A percentile compares a stretch with the other conserved stretches of the same genome.
Conservation (phyloP, 2,329 filamentous ascomycete genomes). For the Trichoderma sp. region DNA sequence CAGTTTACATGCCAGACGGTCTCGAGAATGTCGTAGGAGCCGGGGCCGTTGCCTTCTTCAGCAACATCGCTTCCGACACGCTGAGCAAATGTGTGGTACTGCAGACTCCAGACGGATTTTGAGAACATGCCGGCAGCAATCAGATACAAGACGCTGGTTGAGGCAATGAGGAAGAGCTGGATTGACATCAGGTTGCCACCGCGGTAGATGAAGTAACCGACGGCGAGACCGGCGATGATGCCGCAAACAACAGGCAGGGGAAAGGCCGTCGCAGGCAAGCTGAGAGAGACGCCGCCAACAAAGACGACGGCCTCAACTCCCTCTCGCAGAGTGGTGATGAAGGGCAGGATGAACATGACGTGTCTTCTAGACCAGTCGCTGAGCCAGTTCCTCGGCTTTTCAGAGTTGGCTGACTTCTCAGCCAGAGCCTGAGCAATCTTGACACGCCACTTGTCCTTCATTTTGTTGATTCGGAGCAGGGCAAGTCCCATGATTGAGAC, state of each 20-base stretch:
- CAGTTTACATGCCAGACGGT: constrained; percentile 83
- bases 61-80: constrained; percentile 59
- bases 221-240: constrained; percentile 61
- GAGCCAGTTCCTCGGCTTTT: constrained; percentile 40
- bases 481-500: constrained; percentile 74
- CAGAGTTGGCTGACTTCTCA: constrained; percentile 49
- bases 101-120: constrained; percentile 71
- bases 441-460: constrained; percentile 76
- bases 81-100: constrained; percentile 60
- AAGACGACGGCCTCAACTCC: constrained; percentile 81
- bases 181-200: constrained; percentile 41
- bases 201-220: constrained; percentile 71
- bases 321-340: constrained; percentile 76
- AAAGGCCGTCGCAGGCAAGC: constrained; percentile 68
- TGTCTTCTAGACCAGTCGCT: constrained; percentile 69
- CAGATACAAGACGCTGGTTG: constrained; percentile 79
- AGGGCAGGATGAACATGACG: constrained; percentile 76
- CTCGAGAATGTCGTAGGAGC: constrained; percentile 75
- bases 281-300: constrained; percentile 73
- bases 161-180: constrained; percentile 76
- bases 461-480: constrained; percentile 73
- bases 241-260: constrained; percentile 72
- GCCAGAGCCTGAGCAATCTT: constrained; percentile 69
- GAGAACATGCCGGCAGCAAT: constrained; percentile 82
- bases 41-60: constrained; percentile 61